Evolutionary conservation across 2,329 filamentous ascomycete species (phyloP), one percentile per base, ranked within the genome.

Genomic region (Tolypocladium amazonense): DNA sequence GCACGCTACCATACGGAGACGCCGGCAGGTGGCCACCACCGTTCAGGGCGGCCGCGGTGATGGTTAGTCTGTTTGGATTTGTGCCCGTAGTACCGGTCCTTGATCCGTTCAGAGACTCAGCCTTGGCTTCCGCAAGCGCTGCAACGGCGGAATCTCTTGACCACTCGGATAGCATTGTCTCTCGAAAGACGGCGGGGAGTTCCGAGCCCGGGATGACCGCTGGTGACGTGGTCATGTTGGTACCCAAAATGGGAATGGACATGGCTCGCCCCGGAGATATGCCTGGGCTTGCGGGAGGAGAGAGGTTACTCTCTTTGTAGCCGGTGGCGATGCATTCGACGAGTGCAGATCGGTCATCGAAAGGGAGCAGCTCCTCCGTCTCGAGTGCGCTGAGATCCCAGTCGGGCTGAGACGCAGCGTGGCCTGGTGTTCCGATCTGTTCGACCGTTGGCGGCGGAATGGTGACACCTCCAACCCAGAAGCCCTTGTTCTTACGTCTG

Each of bases 151-250:
- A 75, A 27, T 96, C 92, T 68, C 87, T 86, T 45, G 85, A 88
- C 93, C 93, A 97, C 56, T 89, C 84, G 25, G 83, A 78, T 60
- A 91, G 76, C 82, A 97, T 89, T 65, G 90, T 83, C 62, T 94
- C 89, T 64, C 82, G 85, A 65, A 91, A 83, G 35, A 78, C 79
- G 20, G 77, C 71, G 0, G 91, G 88, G 2, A 96, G 76, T 60
- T 87, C 81, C n/a, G 75, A 72, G 41, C 80, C 77, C 5, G 69
- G 67, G 27, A 77, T 70, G 58, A 70, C 61, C 1, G 73, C 68
- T 11, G 75, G 74, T 58, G 68, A 75, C 35, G 69, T 69, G 69
- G 67, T 78, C 65, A 77, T 71, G 62, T 69, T 76, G 58, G 73
- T 81, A 56, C 78, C 80, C 20, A 89, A 73, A 6, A 87, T 79